Evolutionary conservation across 768 basidiomycete genomes (phyloP).

Genomic region (Leccinum rimulosum): DNA sequence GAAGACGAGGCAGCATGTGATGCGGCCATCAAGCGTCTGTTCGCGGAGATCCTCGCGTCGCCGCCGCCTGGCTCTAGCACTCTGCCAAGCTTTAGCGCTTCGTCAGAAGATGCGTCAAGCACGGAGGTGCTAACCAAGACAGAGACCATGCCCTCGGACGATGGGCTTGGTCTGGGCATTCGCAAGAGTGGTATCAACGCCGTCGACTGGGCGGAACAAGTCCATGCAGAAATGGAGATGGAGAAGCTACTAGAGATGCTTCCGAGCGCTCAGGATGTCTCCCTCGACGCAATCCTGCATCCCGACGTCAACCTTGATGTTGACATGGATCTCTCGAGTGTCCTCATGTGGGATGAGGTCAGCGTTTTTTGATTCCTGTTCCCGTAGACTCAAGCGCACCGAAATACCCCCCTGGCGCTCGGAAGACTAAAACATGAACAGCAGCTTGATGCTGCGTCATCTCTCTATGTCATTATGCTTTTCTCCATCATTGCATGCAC

Average conservation of each 20-base stretch:
- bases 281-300: constrained; percentile 21
- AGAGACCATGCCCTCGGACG: constrained; percentile 5
- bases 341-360: constrained; percentile 30
- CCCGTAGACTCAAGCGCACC: not conserved
- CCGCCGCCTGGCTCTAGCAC: constrained; percentile 31
- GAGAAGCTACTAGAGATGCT: constrained; percentile 58
- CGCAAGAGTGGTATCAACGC: constrained; percentile 17
- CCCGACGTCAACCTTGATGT: constrained; percentile 18
- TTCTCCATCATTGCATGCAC: constrained; percentile 17
- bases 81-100: constrained; percentile 32
- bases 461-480: constrained; percentile 8
- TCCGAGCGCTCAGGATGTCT: constrained; percentile 35
- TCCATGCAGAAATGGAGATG: constrained; percentile 51
- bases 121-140: constrained; percentile 25
- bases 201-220: constrained; percentile 29
- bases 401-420: constrained; percentile 3
- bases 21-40: constrained; percentile 31
- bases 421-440: constrained; percentile 16
- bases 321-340: constrained; percentile 29
- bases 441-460: constrained; percentile 10
- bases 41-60: constrained; percentile 36
- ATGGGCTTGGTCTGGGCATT: constrained; percentile 19
- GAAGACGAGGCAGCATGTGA: constrained; percentile 56
- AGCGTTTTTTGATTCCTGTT: constrained; percentile 22
- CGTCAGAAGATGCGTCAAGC: constrained; percentile 30